Evolutionary conservation across 208 protist species (phyloP), one percentile per base, ranked within the genome.

Genomic region (Porcisia deanei): DNA sequence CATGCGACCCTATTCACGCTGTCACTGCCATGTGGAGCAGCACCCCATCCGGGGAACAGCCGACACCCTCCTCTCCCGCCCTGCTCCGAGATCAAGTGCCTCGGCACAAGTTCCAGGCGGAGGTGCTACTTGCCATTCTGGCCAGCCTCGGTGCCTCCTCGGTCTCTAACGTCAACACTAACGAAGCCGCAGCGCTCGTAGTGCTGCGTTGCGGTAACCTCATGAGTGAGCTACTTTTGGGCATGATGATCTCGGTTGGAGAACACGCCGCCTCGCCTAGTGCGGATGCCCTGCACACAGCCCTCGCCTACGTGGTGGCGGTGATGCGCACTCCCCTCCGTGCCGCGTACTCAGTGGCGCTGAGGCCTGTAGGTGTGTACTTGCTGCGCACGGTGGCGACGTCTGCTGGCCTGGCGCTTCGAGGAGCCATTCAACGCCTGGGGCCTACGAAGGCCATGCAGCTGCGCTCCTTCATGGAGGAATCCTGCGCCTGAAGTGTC

Each of bases 391-490:
- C 67, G 47, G 71, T 93, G 47, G 82, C 86, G 53, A 69, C 52
- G 22, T 58, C 79, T 16, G 68, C 88, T 60, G 68, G 82, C 14
- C 37, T 52, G 39, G 79, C 83, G 69, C 67, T 96, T 74, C 80
- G 79, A 34, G 75, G 37, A 41, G 88, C 81, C 20, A 93, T 96
- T 83, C 91, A 85, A 39, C 76, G 66, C 4, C 79, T 96, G 0
- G 73, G 69, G 1, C 16, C 70, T 1, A 78, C 76, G 14, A 84
- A 88, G 34, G 88, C 85, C 3, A 54, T 75, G 30, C 45, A 68
- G 72, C 81, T 96, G 73, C 81, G 91, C 41, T 49, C 61, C 55
- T 89, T 96, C 68, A 94, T 96, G 91, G 83, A 92, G 59, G 76
- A 66, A 63, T 86, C 87, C n/a, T 81, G 76, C 8, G 70, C 54